phyloP scores from a whole-genome alignment of 2,329 filamentous ascomycete species.

The Akanthomyces dipterigenus region DNA sequence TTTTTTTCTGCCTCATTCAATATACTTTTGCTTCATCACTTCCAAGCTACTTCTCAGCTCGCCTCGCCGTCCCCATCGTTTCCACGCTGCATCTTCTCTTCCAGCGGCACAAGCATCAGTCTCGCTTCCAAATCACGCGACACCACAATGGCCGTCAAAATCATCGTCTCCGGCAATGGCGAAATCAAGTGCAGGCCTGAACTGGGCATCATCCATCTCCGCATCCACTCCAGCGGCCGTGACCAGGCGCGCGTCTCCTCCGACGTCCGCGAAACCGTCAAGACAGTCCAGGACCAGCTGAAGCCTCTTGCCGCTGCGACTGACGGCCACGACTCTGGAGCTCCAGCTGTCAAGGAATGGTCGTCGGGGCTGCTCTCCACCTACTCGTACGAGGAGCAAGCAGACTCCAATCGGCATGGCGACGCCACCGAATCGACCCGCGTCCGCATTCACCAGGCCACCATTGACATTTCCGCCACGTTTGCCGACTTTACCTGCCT shows the following conservation, averaged over 20 bases:
- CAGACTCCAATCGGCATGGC: neutral
- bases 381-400: neutral
- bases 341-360: conserved; percentile 1
- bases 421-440: too few species aligned
- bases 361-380: conserved; percentile 5
- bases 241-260: conserved; percentile 4
- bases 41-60: too few species aligned
- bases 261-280: neutral
- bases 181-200: neutral
- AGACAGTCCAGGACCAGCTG: neutral
- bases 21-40: too few species aligned
- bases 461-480: neutral
- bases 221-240: neutral
- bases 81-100: too few species aligned
- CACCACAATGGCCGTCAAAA: neutral
- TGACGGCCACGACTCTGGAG: neutral
- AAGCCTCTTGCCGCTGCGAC: neutral
- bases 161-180: neutral
- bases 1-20: too few species aligned
- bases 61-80: too few species aligned
- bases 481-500: neutral
- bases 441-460: neutral
- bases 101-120: too few species aligned
- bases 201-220: neutral
- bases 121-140: too few species aligned